Conservation (phyloP, 1,284 basidiomycete genomes). For the Neotropicomus parvogracilis region DNA sequence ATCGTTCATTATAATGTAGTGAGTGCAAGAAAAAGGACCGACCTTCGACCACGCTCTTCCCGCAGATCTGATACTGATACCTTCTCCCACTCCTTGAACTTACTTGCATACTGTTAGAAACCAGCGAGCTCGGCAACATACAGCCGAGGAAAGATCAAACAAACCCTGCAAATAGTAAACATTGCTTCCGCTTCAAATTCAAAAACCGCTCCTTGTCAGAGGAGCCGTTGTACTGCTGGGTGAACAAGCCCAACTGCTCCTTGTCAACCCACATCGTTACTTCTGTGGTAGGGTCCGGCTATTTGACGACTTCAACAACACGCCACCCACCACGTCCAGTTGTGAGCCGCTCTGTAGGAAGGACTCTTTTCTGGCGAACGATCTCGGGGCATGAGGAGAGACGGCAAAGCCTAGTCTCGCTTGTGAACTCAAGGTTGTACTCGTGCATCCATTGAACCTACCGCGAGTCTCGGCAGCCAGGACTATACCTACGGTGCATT, state of each 20-base stretch:
- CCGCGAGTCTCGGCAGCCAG: neutral
- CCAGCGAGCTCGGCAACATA: neutral
- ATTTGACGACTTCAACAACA: no score
- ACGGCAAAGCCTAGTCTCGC: neutral
- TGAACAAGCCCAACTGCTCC: neutral
- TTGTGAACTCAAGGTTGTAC: neutral
- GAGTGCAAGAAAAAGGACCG: neutral
- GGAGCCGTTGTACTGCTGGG: neutral
- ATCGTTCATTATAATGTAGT: neutral
- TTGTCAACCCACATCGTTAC: neutral
- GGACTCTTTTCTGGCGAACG: neutral
- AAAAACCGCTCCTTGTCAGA: neutral
- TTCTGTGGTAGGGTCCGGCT: neutral
- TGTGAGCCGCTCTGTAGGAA: neutral
- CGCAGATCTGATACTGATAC: neutral
- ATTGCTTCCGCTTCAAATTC: neutral
- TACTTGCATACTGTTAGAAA: neutral
- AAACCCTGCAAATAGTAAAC: neutral
- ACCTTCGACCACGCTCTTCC: neutral
- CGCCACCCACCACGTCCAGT: neutral
- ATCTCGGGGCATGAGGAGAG: neutral
- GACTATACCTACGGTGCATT: constrained; percentile 5
- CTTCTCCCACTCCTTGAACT: neutral
- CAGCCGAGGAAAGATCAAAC: neutral
- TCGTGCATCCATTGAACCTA: neutral